These are phyloP conservation scores for Ceratocystis eucalypticola DNA, from an alignment of 2,329 filamentous ascomycete genomes.

Conservation along the genomic window DNA sequence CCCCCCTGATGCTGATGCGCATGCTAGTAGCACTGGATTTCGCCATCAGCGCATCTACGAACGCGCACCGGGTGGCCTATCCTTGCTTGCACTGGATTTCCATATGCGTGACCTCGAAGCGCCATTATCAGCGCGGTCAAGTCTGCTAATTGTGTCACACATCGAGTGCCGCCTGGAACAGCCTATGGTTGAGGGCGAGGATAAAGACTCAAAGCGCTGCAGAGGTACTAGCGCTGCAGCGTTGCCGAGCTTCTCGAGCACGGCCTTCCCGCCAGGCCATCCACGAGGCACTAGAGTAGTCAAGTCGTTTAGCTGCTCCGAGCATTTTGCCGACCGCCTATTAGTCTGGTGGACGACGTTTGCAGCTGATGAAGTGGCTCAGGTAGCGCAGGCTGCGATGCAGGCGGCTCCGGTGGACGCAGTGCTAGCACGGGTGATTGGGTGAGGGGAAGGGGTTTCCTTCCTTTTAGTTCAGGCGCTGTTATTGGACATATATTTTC, in stretches of 20 bases:
- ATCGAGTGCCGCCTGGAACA: constrained; percentile 8
- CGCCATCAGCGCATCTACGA: constrained; percentile 12
- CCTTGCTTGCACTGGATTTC: constrained; percentile 9
- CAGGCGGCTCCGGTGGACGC: constrained; percentile 9
- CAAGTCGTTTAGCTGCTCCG: constrained; percentile 10
- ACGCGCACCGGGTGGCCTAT: neutral
- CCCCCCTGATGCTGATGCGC: constrained; percentile 10
- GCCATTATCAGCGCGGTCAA: constrained; percentile 10
- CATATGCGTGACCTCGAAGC: constrained; percentile 13
- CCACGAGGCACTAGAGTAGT: constrained; percentile 5
- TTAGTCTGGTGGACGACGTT: constrained; percentile 18
- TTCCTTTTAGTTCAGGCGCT: too few relatives aligned
- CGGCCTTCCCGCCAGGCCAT: constrained; percentile 9
- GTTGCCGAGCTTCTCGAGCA: neutral
- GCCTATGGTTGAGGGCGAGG: neutral
- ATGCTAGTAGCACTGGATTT: neutral
- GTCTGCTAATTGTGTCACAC: constrained; percentile 10
- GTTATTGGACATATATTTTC: too few relatives aligned
- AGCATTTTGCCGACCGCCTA: neutral
- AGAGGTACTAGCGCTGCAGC: neutral
- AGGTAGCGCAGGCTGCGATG: neutral
- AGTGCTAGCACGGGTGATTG: neutral
- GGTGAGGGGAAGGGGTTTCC: neutral
- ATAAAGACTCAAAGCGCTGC: neutral
- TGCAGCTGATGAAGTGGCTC: constrained; percentile 13